Evolutionary conservation across 2,329 filamentous ascomycete species (phyloP), one percentile per base, ranked within the genome.

Genomic region (Paecilomyces sp.): DNA sequence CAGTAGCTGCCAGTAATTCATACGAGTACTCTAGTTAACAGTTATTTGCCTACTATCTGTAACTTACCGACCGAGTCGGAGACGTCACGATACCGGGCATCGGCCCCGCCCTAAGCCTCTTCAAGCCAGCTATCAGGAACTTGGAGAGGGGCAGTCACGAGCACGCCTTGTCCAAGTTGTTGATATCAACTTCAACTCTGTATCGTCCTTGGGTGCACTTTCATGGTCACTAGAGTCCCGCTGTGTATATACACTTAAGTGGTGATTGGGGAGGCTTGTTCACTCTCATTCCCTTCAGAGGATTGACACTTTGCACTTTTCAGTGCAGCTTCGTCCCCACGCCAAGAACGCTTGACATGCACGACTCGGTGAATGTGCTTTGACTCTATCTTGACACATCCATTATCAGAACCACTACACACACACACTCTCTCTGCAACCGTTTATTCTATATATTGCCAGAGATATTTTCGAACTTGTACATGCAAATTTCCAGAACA

Each of bases 71-170:
- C n/a, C n/a, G n/a, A 47, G 41, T 47, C 1, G 18, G 41, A 47
- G 54, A 58, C 36, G 58, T 57, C 36, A 31, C 50, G 51, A 53
- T 53, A 25, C 51, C 24, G 24, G 51, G 8, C 22, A 13, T 28
- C 22, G 24, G 51, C 59, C 65, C 65, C 65, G 64, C 64, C 57
- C 65, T 66, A 66, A 61, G 33, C 64, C 59, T 2, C 11, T 56
- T 64, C 54, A 30, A 60, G 64, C 18, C 13, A 28, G 18, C 31
- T 15, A 25, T 22, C 34, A 52, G 54, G 13, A 30, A 47, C 51
- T 55, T 36, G 54, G 31, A 25, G 64, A 66, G 64, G 65, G 65
- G 65, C 62, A 66, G 60, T 64, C 63, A 66, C 64, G 64, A 59
- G 61, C 62, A 54, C 18, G 30, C 30, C 5, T n/a, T 36, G 54